Conservation (phyloP, 257 asterid species). For the Knoxia roxburghii region DNA sequence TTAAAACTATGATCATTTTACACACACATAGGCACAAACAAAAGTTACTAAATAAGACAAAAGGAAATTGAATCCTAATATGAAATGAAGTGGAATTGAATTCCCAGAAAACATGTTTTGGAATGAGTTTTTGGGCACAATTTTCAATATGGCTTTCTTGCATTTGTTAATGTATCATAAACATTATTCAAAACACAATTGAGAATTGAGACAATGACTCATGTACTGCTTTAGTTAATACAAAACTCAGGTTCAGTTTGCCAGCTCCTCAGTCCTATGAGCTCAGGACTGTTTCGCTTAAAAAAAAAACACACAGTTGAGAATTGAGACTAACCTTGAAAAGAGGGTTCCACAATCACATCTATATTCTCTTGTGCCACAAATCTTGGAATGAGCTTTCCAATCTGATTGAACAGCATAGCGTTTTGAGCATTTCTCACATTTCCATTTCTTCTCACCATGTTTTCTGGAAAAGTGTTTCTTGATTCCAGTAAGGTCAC, state of each 20-base stretch:
- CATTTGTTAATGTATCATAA: no score
- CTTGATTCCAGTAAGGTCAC: slow-evolving; percentile 68
- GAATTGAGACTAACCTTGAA: slow-evolving; percentile 33
- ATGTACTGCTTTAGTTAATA: no score
- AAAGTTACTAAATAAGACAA: neutral
- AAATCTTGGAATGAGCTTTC: slow-evolving; percentile 79
- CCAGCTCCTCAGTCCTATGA: no score
- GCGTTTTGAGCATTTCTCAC: slow-evolving; percentile 64
- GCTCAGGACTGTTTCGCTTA: no score
- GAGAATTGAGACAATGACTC: no score
- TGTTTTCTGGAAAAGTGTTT: slow-evolving; percentile 63
- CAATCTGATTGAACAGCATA: slow-evolving; percentile 78
- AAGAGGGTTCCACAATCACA: slow-evolving; percentile 76
- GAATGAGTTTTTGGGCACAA: no score
- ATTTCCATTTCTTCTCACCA: slow-evolving; percentile 78
- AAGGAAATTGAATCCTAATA: neutral
- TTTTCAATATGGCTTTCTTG: no score
- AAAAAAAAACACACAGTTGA: neutral
- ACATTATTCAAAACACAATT: no score
- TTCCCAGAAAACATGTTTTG: no score
- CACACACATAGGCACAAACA: neutral
- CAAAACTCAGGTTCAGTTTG: no score
- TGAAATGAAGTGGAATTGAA: no score
- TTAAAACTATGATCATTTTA: neutral
- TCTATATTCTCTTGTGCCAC: slow-evolving; percentile 73